Evolutionary conservation across 805 yeast species (phyloP), one percentile per base, ranked within the genome.

Genomic region (Zygosaccharomyces bisporus): DNA sequence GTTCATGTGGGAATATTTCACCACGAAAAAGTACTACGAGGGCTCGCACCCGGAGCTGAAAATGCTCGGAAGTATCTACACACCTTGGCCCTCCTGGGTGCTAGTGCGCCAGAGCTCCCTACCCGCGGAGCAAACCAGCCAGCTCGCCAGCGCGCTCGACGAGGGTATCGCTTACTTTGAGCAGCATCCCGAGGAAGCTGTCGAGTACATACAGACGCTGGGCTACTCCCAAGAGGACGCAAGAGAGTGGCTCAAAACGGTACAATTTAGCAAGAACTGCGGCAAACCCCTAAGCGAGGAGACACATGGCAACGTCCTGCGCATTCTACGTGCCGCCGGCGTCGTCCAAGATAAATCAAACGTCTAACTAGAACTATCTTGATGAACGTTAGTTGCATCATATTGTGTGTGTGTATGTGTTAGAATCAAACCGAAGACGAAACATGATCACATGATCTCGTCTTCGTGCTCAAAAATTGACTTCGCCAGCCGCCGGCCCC

Each of bases 1-100:
- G 2, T 89, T 89, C 65, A 85, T 90, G 95, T 89, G 97, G 97
- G 97, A 89, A 59, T 76, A 85, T 65, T 89, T 89, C 70, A 89
- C 97, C 1, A 80, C 90, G 25, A 89, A 89, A 60, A 79, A 78
- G 61, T 89, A 86, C 68, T 87, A 85, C 63, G 96, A 86, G 57
- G 38, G 30, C 10, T 38, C 43, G 4, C 74, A 68, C 44, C 75
- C 78, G 16, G 96, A 88, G 56, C 81, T 90, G 66, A 86, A 84
- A 66, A 71, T 77, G 53, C 80, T 89, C 48, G 97, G 95, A 12
- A 86, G 85, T 52, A 88, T 89, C 45, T 86, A 84, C 66, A 89
- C 97, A 0, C 97, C 97, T 14, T 89, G 97, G 97, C 91, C 96
- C 8, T 85, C 95, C 2, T 89, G 96, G 96, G 90, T 87, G 12